Evolutionary conservation across 2,329 filamentous ascomycete species (phyloP), one percentile per base, ranked within the genome.

Genomic region (Trichoderma brevicompactum): DNA sequence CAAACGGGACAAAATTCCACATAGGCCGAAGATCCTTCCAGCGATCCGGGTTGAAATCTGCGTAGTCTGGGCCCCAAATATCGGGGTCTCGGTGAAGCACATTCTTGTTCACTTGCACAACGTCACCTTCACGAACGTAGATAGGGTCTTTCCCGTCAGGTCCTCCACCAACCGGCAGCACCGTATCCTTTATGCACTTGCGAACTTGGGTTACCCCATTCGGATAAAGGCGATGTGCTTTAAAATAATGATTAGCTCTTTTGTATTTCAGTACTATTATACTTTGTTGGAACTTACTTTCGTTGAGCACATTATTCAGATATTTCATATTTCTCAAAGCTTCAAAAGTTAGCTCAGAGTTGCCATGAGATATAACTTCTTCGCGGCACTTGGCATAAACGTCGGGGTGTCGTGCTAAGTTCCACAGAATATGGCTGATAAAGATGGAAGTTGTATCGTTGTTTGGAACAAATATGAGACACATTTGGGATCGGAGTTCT

Each of bases 11-110:
- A 34, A 68, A 73, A 34, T 72, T 68, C 71, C 71, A 73, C 23
- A 69, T 68, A 7, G 70, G 69, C 1, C 66, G 49, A 28, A 70
- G 43, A 62, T 70, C 65, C 66, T 69, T 66, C 72, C 74, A 82
- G 36, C 80, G 69, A 66, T 81, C 79, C 1, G 80, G 80, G 52
- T 70, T 74, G 69, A 80, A 81, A 19, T 77, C 74, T 6, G 77
- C 71, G 13, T 78, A 74, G 41, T 80, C 77, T 28, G 5, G 5
- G 0, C 78, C 79, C 69, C 74, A 82, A 34, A 80, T 69, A 48
- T 79, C 75, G 19, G 71, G 72, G 15, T 73, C 68, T 1, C 77
- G 74, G 49, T 80, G 78, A 75, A 80, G 78, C 17, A 56, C 66
- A 40, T 64, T 69, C 66, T 53, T 67, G 66, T 70, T 81, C n/a